Evolutionary conservation across 371 early-diverging fungal species (phyloP).

Genomic region (Mortierella sp.): DNA sequence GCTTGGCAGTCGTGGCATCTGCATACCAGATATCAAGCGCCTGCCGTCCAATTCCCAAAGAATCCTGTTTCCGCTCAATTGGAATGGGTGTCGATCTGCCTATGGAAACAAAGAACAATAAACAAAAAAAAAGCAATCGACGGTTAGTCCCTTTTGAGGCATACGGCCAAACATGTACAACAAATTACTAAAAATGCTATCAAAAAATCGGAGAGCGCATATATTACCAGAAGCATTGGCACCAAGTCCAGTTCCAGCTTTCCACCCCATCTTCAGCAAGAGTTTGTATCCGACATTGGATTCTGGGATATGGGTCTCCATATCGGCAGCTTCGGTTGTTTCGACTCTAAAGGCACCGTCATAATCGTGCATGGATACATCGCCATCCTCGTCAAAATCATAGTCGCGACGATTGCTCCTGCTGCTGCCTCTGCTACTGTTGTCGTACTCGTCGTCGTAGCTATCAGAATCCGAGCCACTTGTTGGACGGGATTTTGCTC

Average conservation of each 20-base stretch:
- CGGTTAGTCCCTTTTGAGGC: neutral
- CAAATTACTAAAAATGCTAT: neutral
- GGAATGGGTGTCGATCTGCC: constrained; percentile 80
- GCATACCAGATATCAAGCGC: constrained; percentile 67
- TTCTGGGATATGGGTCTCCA: constrained; percentile 70
- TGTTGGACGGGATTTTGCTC: constrained; percentile 38
- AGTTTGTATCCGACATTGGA: constrained; percentile 75
- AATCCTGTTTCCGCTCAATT: constrained; percentile 66
- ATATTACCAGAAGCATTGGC: constrained; percentile 59
- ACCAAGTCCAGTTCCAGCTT: constrained; percentile 76
- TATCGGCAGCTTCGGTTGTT: constrained; percentile 61
- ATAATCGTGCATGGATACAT: constrained; percentile 14
- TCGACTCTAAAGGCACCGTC: constrained; percentile 37
- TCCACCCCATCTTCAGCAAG: constrained; percentile 83
- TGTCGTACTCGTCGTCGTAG: neutral
- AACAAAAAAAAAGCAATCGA: neutral
- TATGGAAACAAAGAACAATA: constrained; percentile 26
- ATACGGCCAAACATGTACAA: neutral
- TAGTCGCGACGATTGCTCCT: neutral
- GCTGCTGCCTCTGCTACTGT: neutral
- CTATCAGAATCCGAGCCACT: constrained; percentile 27
- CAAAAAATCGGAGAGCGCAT: neutral
- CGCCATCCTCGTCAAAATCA: constrained; percentile 9
- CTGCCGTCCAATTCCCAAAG: constrained; percentile 77
- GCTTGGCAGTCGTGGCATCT: constrained; percentile 70